These are phyloP conservation scores for Agaricus sinodeliciosus DNA, from an alignment of 768 basidiomycete genomes.

Conservation along the genomic window DNA sequence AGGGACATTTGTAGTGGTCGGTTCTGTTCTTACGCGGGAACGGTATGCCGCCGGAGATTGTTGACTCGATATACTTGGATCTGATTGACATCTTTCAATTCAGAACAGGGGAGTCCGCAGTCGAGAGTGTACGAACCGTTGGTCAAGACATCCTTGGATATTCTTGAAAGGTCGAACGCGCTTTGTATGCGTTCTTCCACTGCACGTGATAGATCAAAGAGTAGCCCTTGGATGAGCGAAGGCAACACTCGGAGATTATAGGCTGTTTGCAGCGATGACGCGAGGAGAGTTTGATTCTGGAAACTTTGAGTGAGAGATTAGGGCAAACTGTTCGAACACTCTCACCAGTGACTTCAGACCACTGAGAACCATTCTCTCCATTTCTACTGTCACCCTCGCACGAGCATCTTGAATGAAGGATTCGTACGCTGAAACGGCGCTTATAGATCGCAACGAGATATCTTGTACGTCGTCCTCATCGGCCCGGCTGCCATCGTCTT, in stretches of 20 bases:
- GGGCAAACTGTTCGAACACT: constrained; percentile 9
- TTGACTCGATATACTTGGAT: constrained; percentile 14
- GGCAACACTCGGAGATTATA: constrained; percentile 88
- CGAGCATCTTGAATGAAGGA: constrained; percentile 69
- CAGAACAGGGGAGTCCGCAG: background rate
- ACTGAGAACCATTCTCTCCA: constrained; percentile 85
- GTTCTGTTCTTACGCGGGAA: constrained; percentile 84
- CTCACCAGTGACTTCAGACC: constrained; percentile 75
- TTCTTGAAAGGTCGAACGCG: constrained; percentile 81
- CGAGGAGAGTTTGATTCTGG: constrained; percentile 86
- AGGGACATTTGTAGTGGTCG: constrained; percentile 80
- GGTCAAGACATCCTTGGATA: constrained; percentile 77
- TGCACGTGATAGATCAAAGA: constrained; percentile 74
- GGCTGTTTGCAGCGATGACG: constrained; percentile 92
- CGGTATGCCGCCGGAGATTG: constrained; percentile 60
- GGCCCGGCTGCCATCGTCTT: background rate
- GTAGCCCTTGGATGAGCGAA: constrained; percentile 69
- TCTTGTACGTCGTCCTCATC: constrained; percentile 13
- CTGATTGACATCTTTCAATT: background rate
- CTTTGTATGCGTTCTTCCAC: constrained; percentile 75
- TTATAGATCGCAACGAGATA: constrained; percentile 66
- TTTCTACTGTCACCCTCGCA: constrained; percentile 67
- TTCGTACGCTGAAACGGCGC: constrained; percentile 62
- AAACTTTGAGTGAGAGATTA: constrained; percentile 2
- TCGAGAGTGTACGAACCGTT: constrained; percentile 50